Evolutionary conservation across 2,329 filamentous ascomycete genomes (phyloP).

Genomic region (Mycosphaerella arachidis): DNA sequence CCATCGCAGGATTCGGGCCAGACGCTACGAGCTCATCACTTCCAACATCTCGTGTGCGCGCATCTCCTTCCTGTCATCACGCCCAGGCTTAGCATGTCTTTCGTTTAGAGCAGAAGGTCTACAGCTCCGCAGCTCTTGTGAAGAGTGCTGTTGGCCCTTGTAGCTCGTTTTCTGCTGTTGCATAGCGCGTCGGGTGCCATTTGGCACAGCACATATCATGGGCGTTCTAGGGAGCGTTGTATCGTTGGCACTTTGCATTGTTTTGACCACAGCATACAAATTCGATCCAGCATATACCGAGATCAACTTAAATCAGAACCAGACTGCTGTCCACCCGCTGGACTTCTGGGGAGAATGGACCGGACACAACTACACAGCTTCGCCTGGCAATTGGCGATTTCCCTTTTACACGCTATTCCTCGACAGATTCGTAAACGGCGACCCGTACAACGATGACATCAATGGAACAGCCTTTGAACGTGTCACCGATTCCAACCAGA

Average conservation of each 20-base stretch:
- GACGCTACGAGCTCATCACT: neutral
- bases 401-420: constrained; percentile 61
- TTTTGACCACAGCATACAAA: constrained; percentile 5
- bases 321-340: constrained; percentile 48
- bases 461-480: constrained; percentile 60
- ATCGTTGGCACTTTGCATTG: neutral
- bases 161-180: neutral
- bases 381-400: constrained; percentile 58
- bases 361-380: constrained; percentile 49
- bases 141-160: neutral
- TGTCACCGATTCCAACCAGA: constrained; percentile 54
- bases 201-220: neutral
- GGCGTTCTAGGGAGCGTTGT: neutral
- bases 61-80: neutral
- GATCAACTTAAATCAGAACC: constrained; percentile 58
- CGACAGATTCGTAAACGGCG: constrained; percentile 61
- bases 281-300: constrained; percentile 48
- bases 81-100: neutral
- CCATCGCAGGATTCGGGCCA: neutral
- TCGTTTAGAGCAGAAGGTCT: neutral
- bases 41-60: neutral
- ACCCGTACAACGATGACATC: constrained; percentile 58
- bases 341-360: constrained; percentile 55
- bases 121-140: neutral
- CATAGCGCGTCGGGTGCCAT: neutral